Evolutionary conservation across 2,329 filamentous ascomycete species (phyloP), one percentile per base, ranked within the genome.

Genomic region (Fusarium citri): DNA sequence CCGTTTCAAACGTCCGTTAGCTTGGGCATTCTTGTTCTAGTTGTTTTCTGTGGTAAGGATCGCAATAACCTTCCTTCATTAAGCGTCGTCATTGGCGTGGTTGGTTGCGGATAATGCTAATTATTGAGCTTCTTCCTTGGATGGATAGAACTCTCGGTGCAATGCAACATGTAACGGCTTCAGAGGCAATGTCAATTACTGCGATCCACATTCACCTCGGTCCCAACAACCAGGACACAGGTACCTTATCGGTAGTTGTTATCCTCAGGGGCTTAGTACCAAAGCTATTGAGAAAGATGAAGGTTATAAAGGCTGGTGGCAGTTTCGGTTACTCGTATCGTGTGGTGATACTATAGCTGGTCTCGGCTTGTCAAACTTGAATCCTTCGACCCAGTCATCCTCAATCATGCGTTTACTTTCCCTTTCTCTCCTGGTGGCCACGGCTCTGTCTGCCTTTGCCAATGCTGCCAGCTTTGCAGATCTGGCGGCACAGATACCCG

Each of bases 401-500:
- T 14, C 25, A 63, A 26, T 26, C 58, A 70, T 70, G 68, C 68
- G 55, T 68, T 53, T 70, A 16, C 14, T 68, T 22, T 50, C 46
- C 0, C 20, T 68, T 46, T 64, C 62, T 18, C 22, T 68, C 34
- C 18, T 70, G 18, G 6, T 37, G 10, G 9, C 26, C 4, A 46
- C n/a, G 15, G 34, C 43, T 7, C 37, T 70, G 20, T 30, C 30
- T n/a, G 22, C 58, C 15, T 45, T 70, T n/a, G 58, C 23, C 11
- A 66, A 53, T 31, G 68, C 66, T n/a, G 58, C 67, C n/a, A 28
- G 30, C 20, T 64, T 70, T 30, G 53, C 68, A 16, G 68, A 68
- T 25, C 25, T 70, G 14, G 67, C 58, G 18, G 28, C 58, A 34
- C 50, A 70, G 25, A 42, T 70, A 41, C 63, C 67, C 14, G 50